phyloP scores from a whole-genome alignment of 805 yeast species.

The Metschnikowia similis region DNA sequence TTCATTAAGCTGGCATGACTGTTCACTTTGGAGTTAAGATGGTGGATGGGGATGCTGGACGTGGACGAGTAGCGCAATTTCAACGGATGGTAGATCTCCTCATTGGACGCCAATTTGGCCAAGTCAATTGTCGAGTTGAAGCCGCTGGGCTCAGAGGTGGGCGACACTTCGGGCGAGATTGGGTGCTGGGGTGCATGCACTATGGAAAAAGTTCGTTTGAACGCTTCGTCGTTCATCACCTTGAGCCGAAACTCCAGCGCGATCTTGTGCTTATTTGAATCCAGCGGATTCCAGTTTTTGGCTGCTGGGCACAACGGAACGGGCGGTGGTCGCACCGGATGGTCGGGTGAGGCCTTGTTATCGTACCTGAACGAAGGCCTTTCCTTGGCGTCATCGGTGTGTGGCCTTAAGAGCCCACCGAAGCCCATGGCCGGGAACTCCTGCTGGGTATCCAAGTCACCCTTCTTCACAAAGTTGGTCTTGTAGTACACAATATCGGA shows the following conservation, averaged over 20 bases:
- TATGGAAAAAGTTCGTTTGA: conserved; percentile 29
- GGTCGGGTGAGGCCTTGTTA: conserved; percentile 1
- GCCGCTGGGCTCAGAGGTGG: conserved; percentile 38
- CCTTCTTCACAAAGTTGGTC: conserved; percentile 38
- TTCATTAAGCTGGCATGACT: conserved; percentile 31
- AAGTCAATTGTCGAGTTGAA: conserved; percentile 39
- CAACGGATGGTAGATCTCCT: conserved; percentile 37
- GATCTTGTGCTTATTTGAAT: conserved; percentile 23
- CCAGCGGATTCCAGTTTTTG: conserved; percentile 35
- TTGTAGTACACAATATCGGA: conserved; percentile 42
- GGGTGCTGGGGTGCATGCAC: conserved; percentile 32
- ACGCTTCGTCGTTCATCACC: conserved; percentile 35
- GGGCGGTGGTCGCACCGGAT: conserved; percentile 5
- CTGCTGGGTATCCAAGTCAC: conserved; percentile 22
- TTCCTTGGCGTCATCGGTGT: conserved; percentile 20
- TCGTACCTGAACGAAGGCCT: conserved; percentile 34
- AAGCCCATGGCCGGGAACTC: conserved; percentile 16
- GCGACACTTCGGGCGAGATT: conserved; percentile 40
- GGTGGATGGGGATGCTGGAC: conserved; percentile 35
- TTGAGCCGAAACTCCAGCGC: conserved; percentile 33
- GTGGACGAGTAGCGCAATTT: conserved; percentile 35
- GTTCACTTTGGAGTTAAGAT: conserved; percentile 37
- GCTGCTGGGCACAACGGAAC: conserved; percentile 39
- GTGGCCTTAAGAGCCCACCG: conserved; percentile 9
- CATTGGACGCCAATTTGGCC: conserved; percentile 29